Evolutionary conservation across 306 rosid species (phyloP), one percentile per base, ranked within the genome.

Genomic region (Trifolium repens): DNA sequence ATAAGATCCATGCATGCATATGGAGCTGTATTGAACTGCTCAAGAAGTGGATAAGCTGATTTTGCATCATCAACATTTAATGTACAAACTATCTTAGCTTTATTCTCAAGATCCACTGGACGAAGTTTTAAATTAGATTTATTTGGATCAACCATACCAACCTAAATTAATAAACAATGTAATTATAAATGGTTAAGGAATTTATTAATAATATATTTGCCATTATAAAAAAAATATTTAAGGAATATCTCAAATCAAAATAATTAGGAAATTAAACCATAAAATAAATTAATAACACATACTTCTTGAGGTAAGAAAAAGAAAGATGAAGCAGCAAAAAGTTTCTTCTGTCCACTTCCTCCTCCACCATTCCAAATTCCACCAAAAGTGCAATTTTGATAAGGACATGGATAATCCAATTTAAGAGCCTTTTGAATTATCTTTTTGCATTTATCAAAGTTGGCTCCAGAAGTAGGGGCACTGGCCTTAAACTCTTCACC

Each of bases 351-450:
- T 59, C 98, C 96, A 34, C 82, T 85, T 27, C 97, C 98, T 4
- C 92, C 92, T 39, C 96, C 97, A 50, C 97, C 97, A 8, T 84
- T 87, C 97, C 97, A 93, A n/a, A 88, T 79, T 17, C 97, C 98
- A 5, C 88, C 87, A 74, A 93, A 93, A 19, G 94, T 93, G 81
- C 98, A 94, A 74, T 88, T 89, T 76, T 65, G 63, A 82, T 89
- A 83, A 4, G 82, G 5, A 70, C 96, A 91, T 24, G 87, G 34
- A 57, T 55, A 89, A 34, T 88, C 78, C 35, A 80, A 81, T 68
- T 74, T 91, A 22, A 91, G 96, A 61, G 89, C 97, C 78, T 89
- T 44, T 9, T 67, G 59, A 40, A 81, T 82, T 55, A 74, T 69
- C n/a, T 81, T 72, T 80, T 78, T 84, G 87, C 98, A 93, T 75